phyloP scores from a whole-genome alignment of 768 basidiomycete species.

The Mycena galopus region DNA sequence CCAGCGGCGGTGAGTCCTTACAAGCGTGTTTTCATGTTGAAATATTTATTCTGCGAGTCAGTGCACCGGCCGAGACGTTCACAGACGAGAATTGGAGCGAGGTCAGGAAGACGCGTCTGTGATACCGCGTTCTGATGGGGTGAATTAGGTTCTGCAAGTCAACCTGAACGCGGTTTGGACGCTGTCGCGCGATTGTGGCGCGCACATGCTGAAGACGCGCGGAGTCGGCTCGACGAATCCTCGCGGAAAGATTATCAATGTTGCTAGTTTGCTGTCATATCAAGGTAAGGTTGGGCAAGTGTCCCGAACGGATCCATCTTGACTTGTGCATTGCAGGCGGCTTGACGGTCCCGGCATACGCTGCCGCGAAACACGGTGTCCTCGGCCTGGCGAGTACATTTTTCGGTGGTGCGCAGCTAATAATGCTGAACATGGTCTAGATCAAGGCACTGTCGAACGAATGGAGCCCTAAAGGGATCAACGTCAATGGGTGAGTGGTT shows the following conservation, averaged over 20 bases:
- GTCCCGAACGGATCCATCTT: not conserved
- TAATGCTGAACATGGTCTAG: constrained; percentile 11
- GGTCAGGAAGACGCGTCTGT: constrained; percentile 34
- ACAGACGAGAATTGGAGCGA: constrained; percentile 64
- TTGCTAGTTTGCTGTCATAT: constrained; percentile 53
- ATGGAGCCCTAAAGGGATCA: constrained; percentile 60
- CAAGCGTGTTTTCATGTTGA: too few species aligned
- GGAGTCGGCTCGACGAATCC: constrained; percentile 20
- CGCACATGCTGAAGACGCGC: constrained; percentile 59
- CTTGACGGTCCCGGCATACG: constrained; percentile 63
- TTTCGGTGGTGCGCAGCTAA: not conserved
- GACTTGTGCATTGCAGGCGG: constrained; percentile 12
- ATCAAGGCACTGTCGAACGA: constrained; percentile 55
- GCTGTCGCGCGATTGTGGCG: constrained; percentile 57
- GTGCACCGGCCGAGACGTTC: constrained; percentile 54
- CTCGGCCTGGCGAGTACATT: constrained; percentile 44
- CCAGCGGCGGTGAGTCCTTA: constrained; percentile 43
- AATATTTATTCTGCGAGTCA: not conserved
- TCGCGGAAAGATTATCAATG: constrained; percentile 65
- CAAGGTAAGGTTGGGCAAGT: constrained; percentile 43
- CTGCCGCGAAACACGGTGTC: constrained; percentile 61
- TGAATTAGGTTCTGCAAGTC: constrained; percentile 50
- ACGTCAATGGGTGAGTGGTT: constrained; percentile 50
- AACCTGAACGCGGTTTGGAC: constrained; percentile 63
- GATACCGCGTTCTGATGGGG: not conserved